Evolutionary conservation across 768 basidiomycete species (phyloP).

Genomic region (Psilocybe azurescens): DNA sequence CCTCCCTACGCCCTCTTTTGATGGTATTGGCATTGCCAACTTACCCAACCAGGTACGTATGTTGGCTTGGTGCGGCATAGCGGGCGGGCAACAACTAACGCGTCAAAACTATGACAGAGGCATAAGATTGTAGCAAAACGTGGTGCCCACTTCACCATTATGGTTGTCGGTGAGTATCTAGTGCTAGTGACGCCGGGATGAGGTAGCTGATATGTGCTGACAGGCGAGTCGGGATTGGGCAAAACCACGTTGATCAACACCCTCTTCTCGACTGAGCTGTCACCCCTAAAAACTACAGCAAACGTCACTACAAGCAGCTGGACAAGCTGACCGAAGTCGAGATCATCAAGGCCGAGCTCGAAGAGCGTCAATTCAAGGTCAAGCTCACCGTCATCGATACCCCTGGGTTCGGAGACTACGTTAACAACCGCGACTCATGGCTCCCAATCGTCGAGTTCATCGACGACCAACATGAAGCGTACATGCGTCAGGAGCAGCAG

Average conservation of each 20-base stretch:
- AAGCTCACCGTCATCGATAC: slow-evolving; percentile 99
- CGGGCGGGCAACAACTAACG: slow-evolving; percentile 26
- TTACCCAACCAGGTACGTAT: slow-evolving; percentile 91
- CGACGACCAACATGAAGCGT: slow-evolving; percentile 93
- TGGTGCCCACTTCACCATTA: slow-evolving; percentile 97
- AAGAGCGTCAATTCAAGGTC: slow-evolving; percentile 99
- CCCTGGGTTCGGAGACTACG: slow-evolving; percentile 99
- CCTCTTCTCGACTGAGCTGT: slow-evolving; percentile 97
- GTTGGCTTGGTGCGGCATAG: background rate
- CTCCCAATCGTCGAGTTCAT: slow-evolving; percentile 98
- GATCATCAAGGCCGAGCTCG: slow-evolving; percentile 99
- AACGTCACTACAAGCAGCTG: slow-evolving; percentile 92
- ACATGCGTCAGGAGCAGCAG: slow-evolving; percentile 98
- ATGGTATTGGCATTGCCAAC: slow-evolving; percentile 95
- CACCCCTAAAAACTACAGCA: slow-evolving; percentile 89
- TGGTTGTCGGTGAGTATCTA: slow-evolving; percentile 88
- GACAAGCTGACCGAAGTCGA: slow-evolving; percentile 99
- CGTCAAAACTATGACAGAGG: slow-evolving; percentile 59
- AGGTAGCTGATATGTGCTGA: background rate
- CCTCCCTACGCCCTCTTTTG: slow-evolving; percentile 51
- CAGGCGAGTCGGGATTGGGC: slow-evolving; percentile 96
- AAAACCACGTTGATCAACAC: slow-evolving; percentile 99
- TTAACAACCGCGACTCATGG: slow-evolving; percentile 99
- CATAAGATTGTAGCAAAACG: slow-evolving; percentile 99
- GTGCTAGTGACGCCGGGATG: background rate